Evolutionary conservation across 2,329 filamentous ascomycete species (phyloP).

Genomic region (Phyllosticta citriasiana): DNA sequence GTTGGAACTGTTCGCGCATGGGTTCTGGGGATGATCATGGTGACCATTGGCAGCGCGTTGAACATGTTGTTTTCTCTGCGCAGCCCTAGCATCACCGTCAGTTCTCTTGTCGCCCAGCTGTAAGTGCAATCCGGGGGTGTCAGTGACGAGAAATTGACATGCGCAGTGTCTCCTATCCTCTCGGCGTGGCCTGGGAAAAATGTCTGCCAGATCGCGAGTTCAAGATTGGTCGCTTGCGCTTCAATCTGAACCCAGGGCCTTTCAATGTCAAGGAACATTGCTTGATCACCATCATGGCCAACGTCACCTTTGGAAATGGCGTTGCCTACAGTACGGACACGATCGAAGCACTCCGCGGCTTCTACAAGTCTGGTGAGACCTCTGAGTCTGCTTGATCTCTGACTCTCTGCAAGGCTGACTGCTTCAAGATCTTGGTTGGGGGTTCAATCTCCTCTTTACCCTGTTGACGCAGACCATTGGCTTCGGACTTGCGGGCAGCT

Average conservation of each 20-base stretch:
- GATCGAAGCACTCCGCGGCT: slow-evolving; percentile 6
- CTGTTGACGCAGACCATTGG: slow-evolving; percentile 7
- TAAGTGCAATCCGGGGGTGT: background rate
- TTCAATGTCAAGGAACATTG: slow-evolving; percentile 56
- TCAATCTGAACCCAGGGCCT: slow-evolving; percentile 40
- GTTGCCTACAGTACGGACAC: slow-evolving; percentile 50
- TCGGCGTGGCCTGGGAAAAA: slow-evolving; percentile 38
- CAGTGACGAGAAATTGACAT: background rate
- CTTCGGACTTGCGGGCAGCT: slow-evolving; percentile 18
- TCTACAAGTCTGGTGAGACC: background rate
- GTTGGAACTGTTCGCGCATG: slow-evolving; percentile 15
- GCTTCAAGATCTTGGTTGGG: slow-evolving; percentile 43
- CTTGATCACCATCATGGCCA: slow-evolving; percentile 54
- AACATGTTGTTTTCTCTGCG: slow-evolving; percentile 24
- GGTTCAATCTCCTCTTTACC: slow-evolving; percentile 17
- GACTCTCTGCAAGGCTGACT: background rate
- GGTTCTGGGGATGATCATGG: slow-evolving; percentile 21
- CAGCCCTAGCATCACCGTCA: slow-evolving; percentile 14
- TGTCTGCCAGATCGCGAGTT: slow-evolving; percentile 36
- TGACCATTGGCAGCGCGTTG: slow-evolving; percentile 16
- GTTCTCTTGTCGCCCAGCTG: slow-evolving; percentile 29
- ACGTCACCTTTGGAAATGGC: slow-evolving; percentile 36
- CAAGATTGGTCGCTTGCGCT: background rate
- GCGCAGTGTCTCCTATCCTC: slow-evolving; percentile 2
- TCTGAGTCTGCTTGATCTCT: background rate